Evolutionary conservation across 2,329 filamentous ascomycete genomes (phyloP), one percentile per base, ranked within the genome.

Genomic region (Bretziella fagacearum): DNA sequence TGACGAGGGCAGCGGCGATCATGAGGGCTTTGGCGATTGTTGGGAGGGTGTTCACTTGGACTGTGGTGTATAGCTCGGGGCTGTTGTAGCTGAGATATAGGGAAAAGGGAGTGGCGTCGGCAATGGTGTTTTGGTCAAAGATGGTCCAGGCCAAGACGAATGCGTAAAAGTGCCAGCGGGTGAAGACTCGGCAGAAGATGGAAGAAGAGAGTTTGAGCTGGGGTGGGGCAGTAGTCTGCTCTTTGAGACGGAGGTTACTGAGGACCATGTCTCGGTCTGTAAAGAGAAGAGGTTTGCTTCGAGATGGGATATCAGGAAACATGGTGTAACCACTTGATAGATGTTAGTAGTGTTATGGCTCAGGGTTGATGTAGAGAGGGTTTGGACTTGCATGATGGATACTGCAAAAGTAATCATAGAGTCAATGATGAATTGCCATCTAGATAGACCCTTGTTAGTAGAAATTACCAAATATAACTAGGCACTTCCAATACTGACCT

Each of bases 351-450:
- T 65, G 40, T 63, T 13, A 56, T 53, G 13, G 56, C 56, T 46
- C 57, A 51, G 8, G 63, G 62, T 2, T 65, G 57, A 2, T 61
- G 17, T 33, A n/a, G 30, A 29, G 27, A 26, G 6, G 10, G 43
- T 20, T 11, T 18, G 27, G 6, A 20, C 33, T 27, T 47, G 40
- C 44, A 71, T 57, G 3, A 74, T 50, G 0, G 70, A 68, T 11
- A 76, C 66, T 0, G 68, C 70, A 3, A 76, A 60, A 1, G 69
- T 73, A 54, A 75, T 74, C 20, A 73, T 61, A 1, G 69, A 70
- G 51, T 74, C 72, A n/a, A 77, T 71, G 8, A 77, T 68, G 44
- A 76, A 77, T 0, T 75, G 58, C 70, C 66, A 70, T n/a, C 54
- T 33, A 33, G 13, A 6, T 46, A 26, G 13, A 32, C 11, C 3